Base-by-base conservation (phyloP, 139 green algal genomes). In the Chlorella ohadii region DNA sequence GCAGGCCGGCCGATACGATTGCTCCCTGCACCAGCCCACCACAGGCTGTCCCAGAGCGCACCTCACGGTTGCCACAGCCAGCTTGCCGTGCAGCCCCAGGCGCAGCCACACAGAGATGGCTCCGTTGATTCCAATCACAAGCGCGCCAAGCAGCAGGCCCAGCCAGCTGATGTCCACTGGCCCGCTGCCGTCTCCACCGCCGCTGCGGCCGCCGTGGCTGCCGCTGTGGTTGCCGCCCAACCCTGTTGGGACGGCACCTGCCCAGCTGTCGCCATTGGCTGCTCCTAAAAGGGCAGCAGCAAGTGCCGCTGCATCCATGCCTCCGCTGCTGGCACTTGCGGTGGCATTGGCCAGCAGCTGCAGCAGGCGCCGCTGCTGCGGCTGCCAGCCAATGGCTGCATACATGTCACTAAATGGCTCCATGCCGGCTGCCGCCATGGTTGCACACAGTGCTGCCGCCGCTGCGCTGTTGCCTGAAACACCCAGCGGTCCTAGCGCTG, bases 61-160 rank as follows among this genome's bases (percentile, higher is more conserved):
- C 84, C 90, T 83, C 6, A 87, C 57, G 0, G 66, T 68, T 6
- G 82, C 85, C 11, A 92, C 74, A 0, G 55, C 83, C 23, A 93
- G 73, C 64, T 80, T 86, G 12, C 36, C 51, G 76, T 92, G 87
- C 72, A 92, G 76, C 27, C 78, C 81, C 44, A 94, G 84, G 71
- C 71, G 68, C 23, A 94, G 72, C 65, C 73, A 83, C 0, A 85
- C 13, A 9, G 91, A 94, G 36, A 92, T 39, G 61, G 82, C 36
- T 4, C 68, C 84, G 25, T 90, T 86, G 17, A 88, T 23, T 2
- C 77, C 41, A 17, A 94, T 47, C 51, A 89, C 38, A 41, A 89
- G 57, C 17, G 83, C 81, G 25, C 83, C 81, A 27, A 90, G 38
- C 33, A 83, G 44, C 83, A 93, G 61, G 11, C 70, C 66, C 7